These are phyloP conservation scores for Rhizoclosmatium globosum DNA, from an alignment of 192 early-diverging fungal genomes.

Conservation along the genomic window DNA sequence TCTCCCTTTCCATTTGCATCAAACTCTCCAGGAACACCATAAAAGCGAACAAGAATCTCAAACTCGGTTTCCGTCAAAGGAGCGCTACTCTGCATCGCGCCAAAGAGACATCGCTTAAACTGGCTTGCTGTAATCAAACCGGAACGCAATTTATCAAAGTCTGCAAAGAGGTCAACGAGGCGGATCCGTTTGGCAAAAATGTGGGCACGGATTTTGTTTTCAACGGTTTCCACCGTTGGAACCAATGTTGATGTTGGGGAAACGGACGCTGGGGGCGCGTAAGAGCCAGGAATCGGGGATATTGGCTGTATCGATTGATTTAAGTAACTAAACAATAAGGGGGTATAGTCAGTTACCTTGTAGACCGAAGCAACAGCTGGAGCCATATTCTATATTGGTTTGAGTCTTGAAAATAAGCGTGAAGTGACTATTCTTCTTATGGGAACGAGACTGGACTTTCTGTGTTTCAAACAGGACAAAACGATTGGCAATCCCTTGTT, in stretches of 20 bases:
- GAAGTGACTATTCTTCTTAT: too few species aligned
- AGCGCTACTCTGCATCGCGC: slow-evolving; percentile 50
- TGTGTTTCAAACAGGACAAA: too few species aligned
- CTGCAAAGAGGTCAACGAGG: slow-evolving; percentile 58
- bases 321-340: not conserved
- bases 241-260: not conserved
- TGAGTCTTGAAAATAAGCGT: too few species aligned
- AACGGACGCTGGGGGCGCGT: not conserved
- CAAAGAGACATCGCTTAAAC: slow-evolving; percentile 55
- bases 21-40: slow-evolving; percentile 16
- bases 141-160: slow-evolving; percentile 61
- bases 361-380: not conserved
- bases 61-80: slow-evolving; percentile 46
- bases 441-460: too few species aligned
- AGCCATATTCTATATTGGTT: not conserved
- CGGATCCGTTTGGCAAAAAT: slow-evolving; percentile 58
- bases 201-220: slow-evolving; percentile 57
- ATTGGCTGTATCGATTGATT: not conserved
- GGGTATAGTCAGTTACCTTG: not conserved
- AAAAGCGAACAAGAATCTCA: slow-evolving; percentile 47
- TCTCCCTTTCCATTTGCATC: not conserved
- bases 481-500: too few species aligned
- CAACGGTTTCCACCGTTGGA: slow-evolving; percentile 37
- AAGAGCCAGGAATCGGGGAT: not conserved
- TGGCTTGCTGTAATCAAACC: slow-evolving; percentile 56